Evolutionary conservation across 148 eudicot species (phyloP), one percentile per base, ranked within the genome.

Genomic region (Rhododendron simsii): DNA sequence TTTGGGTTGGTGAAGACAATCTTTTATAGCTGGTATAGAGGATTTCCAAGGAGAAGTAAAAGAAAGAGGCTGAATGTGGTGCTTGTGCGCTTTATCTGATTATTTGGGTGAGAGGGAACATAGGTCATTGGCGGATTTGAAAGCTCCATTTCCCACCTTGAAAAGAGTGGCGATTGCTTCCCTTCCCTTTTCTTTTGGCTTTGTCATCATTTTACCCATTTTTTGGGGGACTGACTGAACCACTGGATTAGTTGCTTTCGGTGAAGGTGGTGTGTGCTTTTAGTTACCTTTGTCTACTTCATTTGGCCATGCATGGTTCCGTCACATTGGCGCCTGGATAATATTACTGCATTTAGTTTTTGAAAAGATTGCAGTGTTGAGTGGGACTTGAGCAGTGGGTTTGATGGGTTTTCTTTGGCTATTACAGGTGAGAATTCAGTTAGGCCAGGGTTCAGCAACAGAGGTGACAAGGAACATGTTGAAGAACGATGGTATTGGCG

Each of bases 381-480:
- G 51, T n/a, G 26, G 37, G 16, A 23, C 20, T 83, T 82, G 65
- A 53, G 45, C 12, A 4, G n/a, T 39, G 39, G 15, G 37, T 83
- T 83, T 83, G 45, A 71, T 51, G 23, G 41, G 26, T n/a, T 41
- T 83, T 87, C 50, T 83, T 85, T 73, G 82, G 86, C 83, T 84
- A 78, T 88, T 80, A 80, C 89, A 96, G 99, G 99, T 97, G 88
- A 94, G 99, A 83, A 97, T 97, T 88, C 99, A 97, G 85, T 81
- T 97, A 86, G 99, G 99, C 78, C 99, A 97, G 88, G 99, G 99
- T 90, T 95, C 99, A 80, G 98, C 98, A 15, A 93, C 39, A 2
- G 85, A 78, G 47, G 95, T 97, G 82, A 97, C 98, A 6, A 92
- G 82, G 86, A 94, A 74, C 91, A 97, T 97, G 98, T 95, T 97